Evolutionary conservation across 2,329 filamentous ascomycete genomes (phyloP).

Genomic region (Corniculantispora saksenae): DNA sequence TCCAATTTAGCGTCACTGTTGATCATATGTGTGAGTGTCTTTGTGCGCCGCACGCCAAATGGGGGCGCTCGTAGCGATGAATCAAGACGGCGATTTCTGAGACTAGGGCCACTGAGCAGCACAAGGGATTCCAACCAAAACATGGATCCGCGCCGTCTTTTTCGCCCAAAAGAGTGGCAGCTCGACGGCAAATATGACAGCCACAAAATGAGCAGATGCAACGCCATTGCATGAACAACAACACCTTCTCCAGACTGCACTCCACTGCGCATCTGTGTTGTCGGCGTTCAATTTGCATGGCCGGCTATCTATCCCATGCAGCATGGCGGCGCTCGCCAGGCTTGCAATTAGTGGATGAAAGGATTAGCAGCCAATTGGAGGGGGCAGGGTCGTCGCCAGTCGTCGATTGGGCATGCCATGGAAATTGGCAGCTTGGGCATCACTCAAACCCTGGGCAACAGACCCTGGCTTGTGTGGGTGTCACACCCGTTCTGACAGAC

Average conservation of each 20-base stretch:
- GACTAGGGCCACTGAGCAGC: conserved; percentile 1
- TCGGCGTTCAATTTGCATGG: not conserved
- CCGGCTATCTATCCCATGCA: conserved; percentile 14
- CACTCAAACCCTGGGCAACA: conserved; percentile 4
- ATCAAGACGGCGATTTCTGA: conserved; percentile 2
- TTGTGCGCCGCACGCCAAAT: not conserved
- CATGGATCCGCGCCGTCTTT: not conserved
- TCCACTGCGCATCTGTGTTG: conserved; percentile 7
- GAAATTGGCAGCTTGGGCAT: conserved; percentile 15
- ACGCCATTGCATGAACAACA: not conserved
- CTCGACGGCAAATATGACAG: not conserved
- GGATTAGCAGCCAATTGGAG: conserved; percentile 10
- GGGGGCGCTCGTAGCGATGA: not conserved
- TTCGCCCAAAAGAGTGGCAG: not conserved
- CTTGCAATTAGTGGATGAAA: conserved; percentile 6
- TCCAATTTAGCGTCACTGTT: not conserved
- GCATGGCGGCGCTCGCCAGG: conserved; percentile 7
- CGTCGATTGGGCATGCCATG: conserved; percentile 11
- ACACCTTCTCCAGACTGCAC: not conserved
- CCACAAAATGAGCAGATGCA: not conserved
- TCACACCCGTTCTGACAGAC: conserved; percentile 9
- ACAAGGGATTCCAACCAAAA: not conserved
- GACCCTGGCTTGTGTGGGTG: conserved; percentile 1
- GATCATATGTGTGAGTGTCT: not conserved
- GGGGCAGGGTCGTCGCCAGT: not conserved